These are phyloP conservation scores for Stemphylium lycopersici DNA, from an alignment of 2,329 filamentous ascomycete genomes.

Conservation along the genomic window DNA sequence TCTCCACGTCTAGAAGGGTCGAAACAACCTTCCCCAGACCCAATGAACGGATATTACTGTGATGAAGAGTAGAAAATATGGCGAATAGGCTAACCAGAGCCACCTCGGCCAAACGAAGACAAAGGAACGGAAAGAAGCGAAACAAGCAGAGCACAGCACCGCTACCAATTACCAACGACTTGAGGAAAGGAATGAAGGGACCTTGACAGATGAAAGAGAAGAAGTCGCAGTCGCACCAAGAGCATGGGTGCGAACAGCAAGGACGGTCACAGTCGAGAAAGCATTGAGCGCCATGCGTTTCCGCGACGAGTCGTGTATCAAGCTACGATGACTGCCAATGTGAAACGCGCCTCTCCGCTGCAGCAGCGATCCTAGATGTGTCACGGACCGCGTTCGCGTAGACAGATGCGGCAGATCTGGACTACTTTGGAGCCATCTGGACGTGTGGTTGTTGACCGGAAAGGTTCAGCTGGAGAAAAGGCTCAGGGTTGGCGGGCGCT, in stretches of 20 bases:
- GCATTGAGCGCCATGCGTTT: constrained; percentile 45
- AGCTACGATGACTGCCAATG: constrained; percentile 16
- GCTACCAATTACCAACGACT: constrained; percentile 42
- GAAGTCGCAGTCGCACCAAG: constrained; percentile 38
- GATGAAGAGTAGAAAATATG: not conserved
- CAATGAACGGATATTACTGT: constrained; percentile 4
- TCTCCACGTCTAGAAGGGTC: constrained; percentile 8
- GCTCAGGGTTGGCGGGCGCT: constrained; percentile 6
- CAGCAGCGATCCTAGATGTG: constrained; percentile 17
- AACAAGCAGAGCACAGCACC: constrained; percentile 45
- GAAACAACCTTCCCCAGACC: constrained; percentile 17
- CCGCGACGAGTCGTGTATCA: constrained; percentile 43
- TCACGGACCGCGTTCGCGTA: constrained; percentile 26
- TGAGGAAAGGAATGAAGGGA: constrained; percentile 30
- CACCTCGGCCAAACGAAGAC: constrained; percentile 41
- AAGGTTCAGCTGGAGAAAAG: constrained; percentile 7
- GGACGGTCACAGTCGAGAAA: constrained; percentile 33
- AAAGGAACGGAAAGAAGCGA: constrained; percentile 38
- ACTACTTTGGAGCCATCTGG: constrained; percentile 1
- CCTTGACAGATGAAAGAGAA: constrained; percentile 33
- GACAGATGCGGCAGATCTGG: constrained; percentile 20
- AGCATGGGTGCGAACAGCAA: constrained; percentile 29
- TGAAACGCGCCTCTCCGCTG: constrained; percentile 34
- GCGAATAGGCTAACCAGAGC: constrained; percentile 27
- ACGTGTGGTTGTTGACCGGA: constrained; percentile 17